phyloP scores from a whole-genome alignment of 2,329 filamentous ascomycete species.

The Lasiodiplodia theobromae region DNA sequence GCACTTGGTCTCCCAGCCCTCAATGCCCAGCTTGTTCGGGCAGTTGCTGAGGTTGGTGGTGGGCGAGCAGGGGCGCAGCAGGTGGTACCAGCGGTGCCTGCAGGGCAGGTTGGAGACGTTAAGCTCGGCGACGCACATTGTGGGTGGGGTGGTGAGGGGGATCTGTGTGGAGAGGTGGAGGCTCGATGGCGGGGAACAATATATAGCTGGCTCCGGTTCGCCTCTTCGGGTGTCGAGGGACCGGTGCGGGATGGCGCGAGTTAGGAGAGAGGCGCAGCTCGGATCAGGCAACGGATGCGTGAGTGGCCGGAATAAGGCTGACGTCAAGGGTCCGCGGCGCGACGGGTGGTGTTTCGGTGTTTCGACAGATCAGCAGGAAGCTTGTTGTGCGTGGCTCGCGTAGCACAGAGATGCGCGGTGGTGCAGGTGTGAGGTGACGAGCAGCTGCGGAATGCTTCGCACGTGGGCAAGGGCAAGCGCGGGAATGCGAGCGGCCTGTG shows the following conservation, averaged over 20 bases:
- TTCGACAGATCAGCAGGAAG: constrained; percentile 25
- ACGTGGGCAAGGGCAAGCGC: constrained; percentile 7
- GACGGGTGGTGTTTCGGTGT: constrained; percentile 28
- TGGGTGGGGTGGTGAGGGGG: constrained; percentile 29
- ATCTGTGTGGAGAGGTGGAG: not conserved
- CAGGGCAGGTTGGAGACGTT: constrained; percentile 56
- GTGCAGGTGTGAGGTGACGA: constrained; percentile 4
- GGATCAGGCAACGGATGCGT: constrained; percentile 14
- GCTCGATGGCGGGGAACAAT: constrained; percentile 5
- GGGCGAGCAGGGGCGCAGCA: constrained; percentile 52
- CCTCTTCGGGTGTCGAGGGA: not conserved
- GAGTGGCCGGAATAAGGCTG: constrained; percentile 15
- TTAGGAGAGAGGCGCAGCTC: constrained; percentile 11
- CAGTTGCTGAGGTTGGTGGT: constrained; percentile 57
- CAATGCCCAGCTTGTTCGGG: constrained; percentile 52
- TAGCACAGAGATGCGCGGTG: constrained; percentile 24
- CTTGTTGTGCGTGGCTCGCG: constrained; percentile 21
- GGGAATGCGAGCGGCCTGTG: not conserved
- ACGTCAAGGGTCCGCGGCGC: constrained; percentile 27
- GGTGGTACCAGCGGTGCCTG: constrained; percentile 59
- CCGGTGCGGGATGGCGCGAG: constrained; percentile 5
- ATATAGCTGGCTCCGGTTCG: not conserved
- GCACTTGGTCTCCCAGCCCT: constrained; percentile 59
- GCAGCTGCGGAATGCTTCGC: constrained; percentile 15
- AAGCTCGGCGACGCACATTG: constrained; percentile 59